A percentile compares a stretch with the other conserved stretches of the same genome.
Evolutionary conservation across 768 basidiomycete genomes (phyloP).

Genomic region (Suillus decipiens): DNA sequence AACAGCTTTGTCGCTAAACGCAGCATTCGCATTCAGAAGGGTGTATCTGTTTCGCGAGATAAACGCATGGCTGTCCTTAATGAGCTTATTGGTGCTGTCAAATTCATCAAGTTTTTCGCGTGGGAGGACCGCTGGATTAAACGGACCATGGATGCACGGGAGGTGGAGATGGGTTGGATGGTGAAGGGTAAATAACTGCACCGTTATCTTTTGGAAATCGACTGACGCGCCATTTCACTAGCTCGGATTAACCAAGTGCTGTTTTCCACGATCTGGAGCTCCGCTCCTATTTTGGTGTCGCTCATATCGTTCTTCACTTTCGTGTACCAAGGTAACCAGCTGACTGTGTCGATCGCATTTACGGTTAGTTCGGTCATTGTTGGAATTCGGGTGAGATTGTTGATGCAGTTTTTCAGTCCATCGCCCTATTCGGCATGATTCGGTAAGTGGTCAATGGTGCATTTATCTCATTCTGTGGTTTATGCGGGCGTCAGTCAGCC

Average conservation of each 20-base stretch:
- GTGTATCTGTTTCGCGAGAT: conserved; percentile 37
- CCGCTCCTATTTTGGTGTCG: conserved; percentile 79
- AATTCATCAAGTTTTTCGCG: conserved; percentile 47
- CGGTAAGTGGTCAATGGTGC: conserved; percentile 39
- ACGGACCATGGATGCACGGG: conserved; percentile 49
- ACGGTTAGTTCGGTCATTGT: conserved; percentile 50
- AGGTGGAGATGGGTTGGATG: conserved; percentile 45
- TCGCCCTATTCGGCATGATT: conserved; percentile 86
- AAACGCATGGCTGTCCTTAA: conserved; percentile 46
- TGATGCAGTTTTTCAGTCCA: conserved; percentile 44
- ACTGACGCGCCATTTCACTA: conserved; percentile 20
- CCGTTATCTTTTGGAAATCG: neutral
- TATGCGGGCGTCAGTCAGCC: conserved; percentile 48
- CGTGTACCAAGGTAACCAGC: conserved; percentile 67
- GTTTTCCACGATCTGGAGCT: conserved; percentile 72
- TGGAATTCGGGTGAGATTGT: neutral
- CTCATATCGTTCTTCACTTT: conserved; percentile 78
- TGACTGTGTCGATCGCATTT: conserved; percentile 82
- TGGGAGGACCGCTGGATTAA: conserved; percentile 47
- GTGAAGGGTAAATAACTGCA: conserved; percentile 5
- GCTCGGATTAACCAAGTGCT: conserved; percentile 72
- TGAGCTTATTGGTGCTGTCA: conserved; percentile 43
- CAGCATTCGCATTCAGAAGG: conserved; percentile 39
- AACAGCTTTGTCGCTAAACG: conserved; percentile 42
- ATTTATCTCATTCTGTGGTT: conserved; percentile 5